Base-by-base conservation (phyloP, 768 basidiomycete species). In the Termitomyces bulborhizus region DNA sequence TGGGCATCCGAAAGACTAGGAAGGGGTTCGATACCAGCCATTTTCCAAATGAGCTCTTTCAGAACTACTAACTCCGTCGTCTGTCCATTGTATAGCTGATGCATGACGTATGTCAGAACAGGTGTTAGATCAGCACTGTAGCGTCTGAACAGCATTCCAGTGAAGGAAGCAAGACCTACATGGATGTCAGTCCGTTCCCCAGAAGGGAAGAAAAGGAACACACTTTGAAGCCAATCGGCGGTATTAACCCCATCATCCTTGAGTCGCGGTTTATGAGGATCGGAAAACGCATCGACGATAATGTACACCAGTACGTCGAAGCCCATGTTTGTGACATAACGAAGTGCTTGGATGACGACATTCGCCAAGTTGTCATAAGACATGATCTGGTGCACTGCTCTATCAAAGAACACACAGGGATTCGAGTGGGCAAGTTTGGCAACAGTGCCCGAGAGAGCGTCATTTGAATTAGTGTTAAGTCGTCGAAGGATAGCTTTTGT, bases 371-470 rank as follows among this genome's bases (percentile, higher is more conserved):
- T 99, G 66, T 96, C 91, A 65, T 99, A 99, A 13, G 91, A 86
- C 87, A 93, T 93, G 55, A 98, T 89, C 69, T 98, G 97, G 60
- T 87, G 86, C 46, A 99, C 85, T 0, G 90, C 92, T 58, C 90
- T 89, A 24, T 81, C 67, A 74, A 98, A 98, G 62, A 98, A 83
- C 48, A 95, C 86, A 62, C 85, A 88, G 4, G 97, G 97, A 65
- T 98, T 97, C 16, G 90, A 88, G 68, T 98, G 94, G 13, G 92
- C 92, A 52, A 96, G 73, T 70, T 98, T 98, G 12, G 92, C 95
- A 26, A 98, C 84, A 3, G 87, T 82, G 18, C 95, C 87, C 29
- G 93, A 88, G 13, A 97, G 79, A 2, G 87, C 78, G 65, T 93
- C 90, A 54, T 90, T 83, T 15, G 90, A 93, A 47, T 92, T 85